A percentile compares a stretch with the other conserved stretches of the same genome.
These are phyloP conservation scores for Zasmidium citrigriseum DNA, from an alignment of 2,329 filamentous ascomycete genomes.

Conservation along the genomic window DNA sequence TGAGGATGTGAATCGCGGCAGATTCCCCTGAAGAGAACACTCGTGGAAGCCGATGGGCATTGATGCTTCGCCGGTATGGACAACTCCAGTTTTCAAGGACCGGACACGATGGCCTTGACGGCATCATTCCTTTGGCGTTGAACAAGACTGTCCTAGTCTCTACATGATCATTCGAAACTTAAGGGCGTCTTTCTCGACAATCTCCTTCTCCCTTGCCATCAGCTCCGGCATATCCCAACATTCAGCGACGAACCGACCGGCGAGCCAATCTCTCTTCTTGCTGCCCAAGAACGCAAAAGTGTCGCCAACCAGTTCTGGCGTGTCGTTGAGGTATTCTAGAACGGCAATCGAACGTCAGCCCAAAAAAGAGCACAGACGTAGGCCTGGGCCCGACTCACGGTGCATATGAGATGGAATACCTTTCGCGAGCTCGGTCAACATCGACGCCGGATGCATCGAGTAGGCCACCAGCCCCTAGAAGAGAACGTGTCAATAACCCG, in stretches of 20 bases:
- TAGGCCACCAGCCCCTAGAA: neutral
- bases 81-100: too few relatives aligned
- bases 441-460: neutral
- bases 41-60: too few relatives aligned
- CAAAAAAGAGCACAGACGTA: neutral
- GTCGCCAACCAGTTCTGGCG: constrained; percentile 1
- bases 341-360: neutral
- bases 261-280: constrained; percentile 1
- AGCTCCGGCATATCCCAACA: constrained; percentile 5
- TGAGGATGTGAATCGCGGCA: too few relatives aligned
- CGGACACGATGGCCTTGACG: too few relatives aligned
- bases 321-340: neutral
- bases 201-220: constrained; percentile 2
- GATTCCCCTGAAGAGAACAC: too few relatives aligned
- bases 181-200: constrained; percentile 1
- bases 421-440: neutral
- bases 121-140: too few relatives aligned
- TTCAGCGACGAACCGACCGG: neutral
- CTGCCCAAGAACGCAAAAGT: constrained; percentile 2
- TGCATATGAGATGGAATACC: neutral
- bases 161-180: constrained; percentile 4
- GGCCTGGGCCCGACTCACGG: neutral
- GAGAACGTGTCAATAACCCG: too few relatives aligned
- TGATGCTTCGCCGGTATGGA: too few relatives aligned
- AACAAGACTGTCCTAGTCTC: too few relatives aligned